Base-by-base conservation (phyloP, 495 filamentous ascomycete species). In the Umbilicaria muhlenbergii region DNA sequence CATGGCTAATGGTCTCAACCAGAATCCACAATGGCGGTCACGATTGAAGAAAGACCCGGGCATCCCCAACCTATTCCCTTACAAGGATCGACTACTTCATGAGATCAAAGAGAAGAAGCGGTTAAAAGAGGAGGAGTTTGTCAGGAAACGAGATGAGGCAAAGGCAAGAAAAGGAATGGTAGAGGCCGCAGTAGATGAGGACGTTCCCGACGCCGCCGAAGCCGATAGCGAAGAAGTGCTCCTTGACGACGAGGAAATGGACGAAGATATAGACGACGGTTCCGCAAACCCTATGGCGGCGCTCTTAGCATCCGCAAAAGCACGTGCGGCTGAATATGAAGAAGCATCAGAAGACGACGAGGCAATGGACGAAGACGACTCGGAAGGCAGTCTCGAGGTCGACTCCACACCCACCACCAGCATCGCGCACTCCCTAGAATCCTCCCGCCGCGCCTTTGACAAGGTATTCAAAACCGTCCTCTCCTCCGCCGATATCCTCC, bases 391-490 rank as follows among this genome's bases (percentile, higher is more conserved):
- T 15, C 61, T 66, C 15, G 57, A 56, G 17, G 64, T 55, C 33
- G 50, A 51, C 19, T 44, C 47, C 12, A 45, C 51, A 7, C 39
- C 49, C 14, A 58, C 65, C 8, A 51, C 56, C 24, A 50, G 65
- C 18, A 56, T 54, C 39, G 52, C 60, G 36, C 56, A 60, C 48
- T 54, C 55, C 21, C 40, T 55, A 19, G 82, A 86, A 49, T 76
- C 69, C 34, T 96, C 89, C 41, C 74, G 86, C 50, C 81, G 77
- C 56, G 78, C 83, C 32, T 94, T 86, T 64, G 85, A 93, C 70
- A 94, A 94, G 66, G 78, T 89, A 51, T 96, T 94, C 73, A 94
- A 94, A 70, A 74, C 82, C 55, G 86, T 94, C n/a, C 77, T 92
- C 19, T 81, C 86, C 24, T 71, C 78, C 32, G 83, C 89, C 18